Evolutionary conservation across 768 basidiomycete species (phyloP), one percentile per base, ranked within the genome.

Genomic region (Macrocybe gigantea): DNA sequence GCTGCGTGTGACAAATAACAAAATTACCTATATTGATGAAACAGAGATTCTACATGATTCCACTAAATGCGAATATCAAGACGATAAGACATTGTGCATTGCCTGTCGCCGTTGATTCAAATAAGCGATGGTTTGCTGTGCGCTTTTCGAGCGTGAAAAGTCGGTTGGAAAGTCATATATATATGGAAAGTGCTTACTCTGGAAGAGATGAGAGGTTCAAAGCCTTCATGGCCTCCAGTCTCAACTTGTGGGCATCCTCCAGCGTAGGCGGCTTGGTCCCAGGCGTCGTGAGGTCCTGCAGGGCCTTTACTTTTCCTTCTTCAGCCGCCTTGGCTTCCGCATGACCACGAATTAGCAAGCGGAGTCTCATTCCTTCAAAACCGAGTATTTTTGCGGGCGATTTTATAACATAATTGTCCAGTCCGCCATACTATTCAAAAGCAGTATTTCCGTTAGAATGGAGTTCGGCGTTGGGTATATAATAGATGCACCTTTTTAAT

Each of bases 401-500:
- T 8, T 70, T 72, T 40, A 75, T 65, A 12, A 88, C 68, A 59
- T 88, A 89, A 36, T 79, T 75, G 57, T 89, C 87, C 31, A 89
- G 61, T 6, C 84, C 82, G n/a, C 83, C 83, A 52, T 82, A 70
- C 84, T 85, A 8, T 11, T 48, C 34, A 14, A 49, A 13, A 9
- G 42, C 3, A 49, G 36, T 15, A 45, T 39, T 29, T 14, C 40
- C 32, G 7, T 10, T 35, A 22, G 44, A 45, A 48, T n/a, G 32
- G 14, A 43, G 14, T n/a, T 34, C 37, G 9, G 9, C 50, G 11
- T 15, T 5, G 12, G 22, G 22, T 1, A 14, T 10, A 29, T 34
- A 29, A 22, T 6, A 29, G 13, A 53, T 70, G 13, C 50, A 88
- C 88, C 78, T 92, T 93, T 60, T 89, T 82, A 39, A 94, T 88